phyloP scores from a whole-genome alignment of 352 stramenopile species.

The Phytophthora vignae region DNA sequence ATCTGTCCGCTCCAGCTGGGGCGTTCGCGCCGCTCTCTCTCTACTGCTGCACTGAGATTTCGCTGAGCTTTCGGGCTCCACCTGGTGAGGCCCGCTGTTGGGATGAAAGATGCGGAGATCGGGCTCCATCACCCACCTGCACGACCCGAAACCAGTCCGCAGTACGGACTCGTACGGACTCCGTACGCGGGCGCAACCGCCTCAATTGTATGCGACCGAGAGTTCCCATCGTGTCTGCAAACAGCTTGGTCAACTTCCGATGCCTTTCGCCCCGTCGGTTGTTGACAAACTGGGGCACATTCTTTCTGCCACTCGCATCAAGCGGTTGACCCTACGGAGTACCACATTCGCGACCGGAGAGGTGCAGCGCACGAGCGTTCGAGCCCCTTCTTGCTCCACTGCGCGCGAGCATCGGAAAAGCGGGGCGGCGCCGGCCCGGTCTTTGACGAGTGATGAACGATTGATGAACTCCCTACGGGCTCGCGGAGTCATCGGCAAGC shows the following conservation, averaged over 20 bases:
- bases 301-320: slow-evolving; percentile 33
- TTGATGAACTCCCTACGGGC: slow-evolving; percentile 24
- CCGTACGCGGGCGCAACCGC: too few relatives aligned
- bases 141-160: slow-evolving; percentile 21
- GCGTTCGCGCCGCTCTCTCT: slow-evolving; percentile 11
- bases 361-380: slow-evolving; percentile 4
- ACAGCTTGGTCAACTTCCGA: slow-evolving; percentile 39
- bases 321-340: slow-evolving; percentile 23
- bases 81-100: slow-evolving; percentile 24
- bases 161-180: too few relatives aligned
- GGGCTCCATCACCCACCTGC: slow-evolving; percentile 17
- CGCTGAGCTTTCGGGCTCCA: slow-evolving; percentile 16
- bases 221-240: slow-evolving; percentile 27
- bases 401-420: slow-evolving; percentile 38
- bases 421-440: slow-evolving; percentile 9
- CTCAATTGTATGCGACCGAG: slow-evolving; percentile 11
- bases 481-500: slow-evolving; percentile 2
- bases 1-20: slow-evolving; percentile 21
- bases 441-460: slow-evolving; percentile 28
- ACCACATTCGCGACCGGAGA: slow-evolving; percentile 22
- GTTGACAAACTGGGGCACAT: slow-evolving; percentile 37
- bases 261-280: slow-evolving; percentile 25
- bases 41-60: slow-evolving; percentile 13
- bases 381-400: slow-evolving; percentile 24
- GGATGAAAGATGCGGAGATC: slow-evolving; percentile 36